Percentiles rank a stretch among this genome's conserved stretches.
Conservation (phyloP, 495 filamentous ascomycete genomes). For the Astrocystis sublimbata region DNA sequence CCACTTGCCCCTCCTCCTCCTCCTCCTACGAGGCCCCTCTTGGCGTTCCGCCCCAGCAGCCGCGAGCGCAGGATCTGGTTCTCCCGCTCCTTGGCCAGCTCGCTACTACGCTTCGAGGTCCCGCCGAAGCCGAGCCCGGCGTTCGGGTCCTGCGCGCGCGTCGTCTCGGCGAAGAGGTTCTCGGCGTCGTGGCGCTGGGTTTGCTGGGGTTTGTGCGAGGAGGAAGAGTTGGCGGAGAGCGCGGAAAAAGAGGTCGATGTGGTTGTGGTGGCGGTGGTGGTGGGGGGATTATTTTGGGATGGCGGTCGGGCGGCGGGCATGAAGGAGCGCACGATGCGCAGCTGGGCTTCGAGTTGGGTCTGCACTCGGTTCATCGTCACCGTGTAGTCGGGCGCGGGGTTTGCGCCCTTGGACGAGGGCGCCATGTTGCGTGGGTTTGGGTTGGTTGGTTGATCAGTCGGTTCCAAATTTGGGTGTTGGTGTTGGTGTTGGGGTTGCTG, state of each 20-base stretch:
- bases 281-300: constrained; percentile 27
- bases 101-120: background rate
- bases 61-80: constrained; percentile 30
- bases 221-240: background rate
- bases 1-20: too few species aligned
- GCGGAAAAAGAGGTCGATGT: background rate
- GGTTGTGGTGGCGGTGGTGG: constrained; percentile 31
- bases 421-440: constrained; percentile 22
- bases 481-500: background rate
- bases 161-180: constrained; percentile 31
- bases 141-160: constrained; percentile 36
- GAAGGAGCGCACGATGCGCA: constrained; percentile 26
- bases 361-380: constrained; percentile 41
- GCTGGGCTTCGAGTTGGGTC: constrained; percentile 27
- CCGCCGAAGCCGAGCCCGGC: constrained; percentile 35
- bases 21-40: too few species aligned
- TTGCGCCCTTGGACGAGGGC: constrained; percentile 27
- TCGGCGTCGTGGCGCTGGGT: constrained; percentile 20
- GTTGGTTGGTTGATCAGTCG: background rate
- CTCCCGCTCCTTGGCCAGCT: constrained; percentile 18
- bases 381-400: constrained; percentile 37
- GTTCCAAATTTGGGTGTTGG: too few species aligned
- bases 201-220: constrained; percentile 6
- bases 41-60: constrained; percentile 36
- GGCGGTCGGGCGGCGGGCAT: constrained; percentile 19